A percentile compares a stretch with the other conserved stretches of the same genome.
phyloP scores from a whole-genome alignment of 306 rosid species.

The Cicer judaicum region DNA sequence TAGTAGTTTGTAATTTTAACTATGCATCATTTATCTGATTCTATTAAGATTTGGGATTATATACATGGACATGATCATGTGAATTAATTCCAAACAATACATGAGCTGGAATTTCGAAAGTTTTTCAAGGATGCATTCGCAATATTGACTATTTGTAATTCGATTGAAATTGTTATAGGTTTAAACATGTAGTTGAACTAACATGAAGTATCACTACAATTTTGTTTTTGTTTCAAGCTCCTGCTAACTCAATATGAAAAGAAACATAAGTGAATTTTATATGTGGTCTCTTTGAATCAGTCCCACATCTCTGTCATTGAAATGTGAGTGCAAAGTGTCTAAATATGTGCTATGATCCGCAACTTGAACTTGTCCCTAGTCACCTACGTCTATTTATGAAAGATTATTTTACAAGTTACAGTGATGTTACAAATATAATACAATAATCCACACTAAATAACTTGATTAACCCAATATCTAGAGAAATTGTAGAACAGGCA shows the following conservation, averaged over 20 bases:
- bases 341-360: constrained; percentile 32
- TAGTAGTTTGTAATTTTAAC: too few species aligned
- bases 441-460: constrained; percentile 10
- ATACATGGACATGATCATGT: too few species aligned
- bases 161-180: too few species aligned
- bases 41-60: too few species aligned
- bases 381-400: constrained; percentile 31
- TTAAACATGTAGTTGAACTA: too few species aligned
- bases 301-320: constrained; percentile 33
- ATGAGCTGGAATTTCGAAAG: too few species aligned
- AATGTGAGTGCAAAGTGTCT: constrained; percentile 25
- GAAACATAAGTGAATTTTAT: constrained; percentile 11
- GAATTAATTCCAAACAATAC: too few species aligned
- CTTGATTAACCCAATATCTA: constrained; percentile 19
- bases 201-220: too few species aligned
- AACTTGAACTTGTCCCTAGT: constrained; percentile 25
- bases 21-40: too few species aligned
- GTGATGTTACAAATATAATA: constrained; percentile 19
- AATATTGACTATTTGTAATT: too few species aligned
- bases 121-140: too few species aligned
- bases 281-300: constrained; percentile 7
- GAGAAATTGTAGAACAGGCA: constrained; percentile 27
- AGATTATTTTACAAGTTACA: constrained; percentile 43
- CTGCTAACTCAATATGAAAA: background rate
- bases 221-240: background rate